Evolutionary conservation across 225 moss, liverwort and hornwort species (phyloP), one percentile per base, ranked within the genome.

Genomic region (Anthoceros angustus): DNA sequence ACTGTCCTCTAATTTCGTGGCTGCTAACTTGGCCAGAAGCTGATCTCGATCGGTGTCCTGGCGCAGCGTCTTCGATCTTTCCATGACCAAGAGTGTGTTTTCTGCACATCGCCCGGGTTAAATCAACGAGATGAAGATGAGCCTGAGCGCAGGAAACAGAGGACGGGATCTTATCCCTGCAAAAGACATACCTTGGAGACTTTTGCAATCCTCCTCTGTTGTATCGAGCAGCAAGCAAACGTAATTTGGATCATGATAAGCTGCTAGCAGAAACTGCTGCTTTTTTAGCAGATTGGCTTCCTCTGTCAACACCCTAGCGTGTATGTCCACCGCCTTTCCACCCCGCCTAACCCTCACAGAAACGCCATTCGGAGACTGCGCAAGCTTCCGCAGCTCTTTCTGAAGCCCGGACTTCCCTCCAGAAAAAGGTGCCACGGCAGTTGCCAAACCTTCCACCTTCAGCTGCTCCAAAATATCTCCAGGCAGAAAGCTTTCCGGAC

Each of bases 1-100:
- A 70, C 75, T 84, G 50, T 84, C 84, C 66, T 77, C 78, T 45
- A 84, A 69, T 73, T 72, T 81, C 78, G 79, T 84, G 66, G 74
- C 78, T 65, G 70, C 79, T 38, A 84, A 62, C 71, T 74, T 84
- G 67, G 66, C 76, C 66, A 79, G 78, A 61, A 81, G 69, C 40
- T 81, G 76, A 15, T 84, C 84, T 70, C 55, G 55, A 7, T 23
- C 55, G 5, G 23, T 55, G 5, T 15, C 55, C 6, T 7, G 18
- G n/a, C 23, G 55, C 55, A 8, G n/a, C 5, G 6, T 9, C 18
- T 20, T 55, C n/a, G 55, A 18, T 55, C 18, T 55, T 23, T 55
- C 55, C 55, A 55, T 55, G 8, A 8, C 5, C 55, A 20, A 23
- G 55, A 55, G 16, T 23, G 55, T 55, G n/a, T 55, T 55, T 23